Evolutionary conservation across 257 asterid genomes (phyloP).

Genomic region (Plantago major): DNA sequence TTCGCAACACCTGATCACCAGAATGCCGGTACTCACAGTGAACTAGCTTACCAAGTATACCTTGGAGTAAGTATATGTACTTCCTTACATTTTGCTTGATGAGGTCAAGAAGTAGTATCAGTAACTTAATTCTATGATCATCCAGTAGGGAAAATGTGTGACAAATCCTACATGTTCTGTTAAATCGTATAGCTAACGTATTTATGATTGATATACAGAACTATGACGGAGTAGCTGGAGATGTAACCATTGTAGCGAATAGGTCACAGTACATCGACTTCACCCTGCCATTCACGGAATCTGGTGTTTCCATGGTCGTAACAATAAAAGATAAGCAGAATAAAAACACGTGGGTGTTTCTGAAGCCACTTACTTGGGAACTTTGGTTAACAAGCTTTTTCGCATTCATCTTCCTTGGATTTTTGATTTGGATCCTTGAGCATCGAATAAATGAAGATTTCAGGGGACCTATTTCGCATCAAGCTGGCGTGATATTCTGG

Average conservation of each 20-base stretch:
- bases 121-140: too few relatives aligned
- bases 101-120: too few relatives aligned
- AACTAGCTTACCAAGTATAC: conserved; percentile 21
- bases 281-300: conserved; percentile 36
- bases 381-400: conserved; percentile 36
- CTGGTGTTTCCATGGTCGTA: conserved; percentile 36
- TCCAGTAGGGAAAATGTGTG: too few relatives aligned
- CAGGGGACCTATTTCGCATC: conserved; percentile 33
- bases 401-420: conserved; percentile 26
- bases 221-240: conserved; percentile 37
- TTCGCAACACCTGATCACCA: conserved; percentile 19
- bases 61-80: conserved; percentile 21
- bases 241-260: conserved; percentile 30
- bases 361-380: conserved; percentile 35
- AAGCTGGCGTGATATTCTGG: conserved; percentile 49
- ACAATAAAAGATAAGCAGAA: conserved; percentile 19
- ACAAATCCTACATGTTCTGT: too few relatives aligned
- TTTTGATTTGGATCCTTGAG: conserved; percentile 34
- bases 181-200: neutral
- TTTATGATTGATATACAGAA: conserved; percentile 18
- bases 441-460: conserved; percentile 34
- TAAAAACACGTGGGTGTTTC: conserved; percentile 29
- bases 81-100: too few relatives aligned
- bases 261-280: conserved; percentile 35
- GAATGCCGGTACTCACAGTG: conserved; percentile 20